Percentiles rank a stretch among this genome's conserved stretches.
phyloP scores from a whole-genome alignment of 2,329 filamentous ascomycete genomes.

The Claviceps humidiphila region DNA sequence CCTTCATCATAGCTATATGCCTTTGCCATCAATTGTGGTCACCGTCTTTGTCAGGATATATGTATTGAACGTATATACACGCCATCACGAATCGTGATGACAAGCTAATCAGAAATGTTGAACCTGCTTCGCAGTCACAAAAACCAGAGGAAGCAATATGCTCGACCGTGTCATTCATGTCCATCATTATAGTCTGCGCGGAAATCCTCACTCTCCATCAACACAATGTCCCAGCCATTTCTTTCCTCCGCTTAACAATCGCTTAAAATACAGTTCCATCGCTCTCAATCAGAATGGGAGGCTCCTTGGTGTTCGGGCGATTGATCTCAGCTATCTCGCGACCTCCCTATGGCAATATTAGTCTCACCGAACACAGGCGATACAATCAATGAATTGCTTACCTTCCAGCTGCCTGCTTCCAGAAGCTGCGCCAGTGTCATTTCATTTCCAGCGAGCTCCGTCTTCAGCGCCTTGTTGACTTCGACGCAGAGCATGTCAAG shows the following conservation, averaged over 20 bases:
- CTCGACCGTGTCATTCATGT: not conserved
- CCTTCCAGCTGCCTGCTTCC: slow-evolving; percentile 97
- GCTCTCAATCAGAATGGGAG: slow-evolving; percentile 89
- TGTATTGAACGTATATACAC: no score
- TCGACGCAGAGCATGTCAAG: slow-evolving; percentile 40
- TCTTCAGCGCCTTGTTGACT: slow-evolving; percentile 49
- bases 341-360: slow-evolving; percentile 47
- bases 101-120: not conserved
- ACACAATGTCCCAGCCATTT: not conserved
- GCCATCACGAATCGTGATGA: not conserved
- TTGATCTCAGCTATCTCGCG: slow-evolving; percentile 93
- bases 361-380: not conserved
- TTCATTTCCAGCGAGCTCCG: slow-evolving; percentile 52
- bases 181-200: not conserved
- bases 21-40: no score
- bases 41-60: no score
- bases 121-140: not conserved
- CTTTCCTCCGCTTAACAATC: not conserved
- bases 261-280: slow-evolving; percentile 90
- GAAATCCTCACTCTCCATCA: not conserved
- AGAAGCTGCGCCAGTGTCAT: slow-evolving; percentile 78
- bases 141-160: not conserved
- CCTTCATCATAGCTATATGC: no score
- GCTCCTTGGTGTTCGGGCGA: slow-evolving; percentile 89
- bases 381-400: slow-evolving; percentile 25